Evolutionary conservation across 208 protist genomes (phyloP).

Genomic region (Leishmania gerbilli): DNA sequence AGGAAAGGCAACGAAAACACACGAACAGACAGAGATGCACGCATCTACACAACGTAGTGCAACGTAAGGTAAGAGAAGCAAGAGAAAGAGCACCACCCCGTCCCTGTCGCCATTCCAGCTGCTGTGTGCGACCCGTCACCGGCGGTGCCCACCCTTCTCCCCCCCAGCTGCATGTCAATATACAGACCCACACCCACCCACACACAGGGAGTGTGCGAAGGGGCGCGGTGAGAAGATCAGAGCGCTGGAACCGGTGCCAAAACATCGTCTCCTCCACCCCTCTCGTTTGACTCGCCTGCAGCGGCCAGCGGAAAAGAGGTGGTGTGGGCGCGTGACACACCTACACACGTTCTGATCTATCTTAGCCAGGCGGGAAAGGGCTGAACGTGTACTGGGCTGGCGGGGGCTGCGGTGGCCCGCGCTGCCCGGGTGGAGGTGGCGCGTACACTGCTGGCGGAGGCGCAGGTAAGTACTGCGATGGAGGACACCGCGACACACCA

Average conservation of each 20-base stretch:
- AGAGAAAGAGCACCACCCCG: not conserved
- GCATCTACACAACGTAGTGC: not conserved
- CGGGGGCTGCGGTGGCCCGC: not conserved
- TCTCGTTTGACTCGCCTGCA: not conserved
- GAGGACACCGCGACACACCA: constrained; percentile 10
- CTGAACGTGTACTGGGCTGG: constrained; percentile 26
- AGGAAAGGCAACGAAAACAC: not conserved
- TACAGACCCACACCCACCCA: not conserved
- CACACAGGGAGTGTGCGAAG: not conserved
- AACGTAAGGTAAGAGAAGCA: not conserved
- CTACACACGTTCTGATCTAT: not conserved
- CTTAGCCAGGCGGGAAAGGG: not conserved
- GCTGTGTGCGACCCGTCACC: not conserved
- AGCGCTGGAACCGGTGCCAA: not conserved
- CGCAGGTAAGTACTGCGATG: constrained; percentile 1
- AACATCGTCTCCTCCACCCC: not conserved
- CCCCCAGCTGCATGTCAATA: not conserved
- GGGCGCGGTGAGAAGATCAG: not conserved
- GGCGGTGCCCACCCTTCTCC: not conserved
- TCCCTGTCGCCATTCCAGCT: no score
- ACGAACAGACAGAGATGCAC: not conserved
- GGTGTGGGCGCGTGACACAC: not conserved
- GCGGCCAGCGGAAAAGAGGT: not conserved
- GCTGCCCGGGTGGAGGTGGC: constrained; percentile 5
- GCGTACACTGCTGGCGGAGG: constrained; percentile 8